A percentile compares a stretch with the other conserved stretches of the same genome.
Evolutionary conservation across 176 grass and related monocot genomes (phyloP).

Genomic region (Raddia guianensis): DNA sequence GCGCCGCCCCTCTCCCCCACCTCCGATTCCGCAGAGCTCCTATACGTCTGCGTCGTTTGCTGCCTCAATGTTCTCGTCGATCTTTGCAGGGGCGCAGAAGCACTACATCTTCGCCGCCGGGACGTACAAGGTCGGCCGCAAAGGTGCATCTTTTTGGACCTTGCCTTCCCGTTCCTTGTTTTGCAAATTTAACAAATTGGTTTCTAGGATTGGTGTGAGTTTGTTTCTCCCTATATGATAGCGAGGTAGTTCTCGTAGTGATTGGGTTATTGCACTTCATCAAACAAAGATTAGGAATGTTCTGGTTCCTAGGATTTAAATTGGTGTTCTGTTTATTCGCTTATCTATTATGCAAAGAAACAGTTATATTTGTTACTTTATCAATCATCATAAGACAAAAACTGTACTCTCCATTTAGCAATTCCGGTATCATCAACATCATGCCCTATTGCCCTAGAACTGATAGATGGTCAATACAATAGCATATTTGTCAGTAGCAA

Average conservation of each 20-base stretch:
- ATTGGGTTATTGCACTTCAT: background rate
- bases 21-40: background rate
- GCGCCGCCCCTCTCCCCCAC: background rate
- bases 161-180: background rate
- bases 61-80: conserved; percentile 22
- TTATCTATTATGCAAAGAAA: conserved; percentile 13
- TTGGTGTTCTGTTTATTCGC: background rate
- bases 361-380: background rate
- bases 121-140: conserved; percentile 93
- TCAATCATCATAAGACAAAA: background rate
- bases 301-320: background rate
- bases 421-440: background rate
- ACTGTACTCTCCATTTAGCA: background rate
- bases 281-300: background rate
- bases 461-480: background rate
- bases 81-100: conserved; percentile 61
- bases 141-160: conserved; percentile 53
- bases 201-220: background rate
- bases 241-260: background rate
- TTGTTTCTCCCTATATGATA: background rate
- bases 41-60: background rate
- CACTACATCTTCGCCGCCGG: conserved; percentile 78
- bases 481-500: background rate
- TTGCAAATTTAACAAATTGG: background rate
- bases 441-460: background rate